Evolutionary conservation across 768 basidiomycete species (phyloP).

Genomic region (Myochromella boudieri): DNA sequence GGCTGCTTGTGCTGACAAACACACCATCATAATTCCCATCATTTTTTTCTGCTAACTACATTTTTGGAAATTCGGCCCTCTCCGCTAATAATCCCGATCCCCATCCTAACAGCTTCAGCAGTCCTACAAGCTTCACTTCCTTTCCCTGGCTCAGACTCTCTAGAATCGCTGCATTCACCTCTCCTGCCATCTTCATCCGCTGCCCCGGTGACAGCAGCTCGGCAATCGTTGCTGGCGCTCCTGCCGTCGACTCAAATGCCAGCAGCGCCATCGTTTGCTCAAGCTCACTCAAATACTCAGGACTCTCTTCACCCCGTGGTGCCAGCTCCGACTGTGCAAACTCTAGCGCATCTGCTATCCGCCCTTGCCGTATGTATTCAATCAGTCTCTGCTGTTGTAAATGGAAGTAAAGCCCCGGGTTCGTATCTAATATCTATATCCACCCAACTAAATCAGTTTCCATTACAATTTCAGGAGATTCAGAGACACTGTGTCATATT

Average conservation of each 20-base stretch:
- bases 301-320: slow-evolving; percentile 91
- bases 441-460: slow-evolving; percentile 22
- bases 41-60: slow-evolving; percentile 27
- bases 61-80: slow-evolving; percentile 79
- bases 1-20: slow-evolving; percentile 10
- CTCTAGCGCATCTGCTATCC: slow-evolving; percentile 73
- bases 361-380: slow-evolving; percentile 86
- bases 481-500: slow-evolving; percentile 78
- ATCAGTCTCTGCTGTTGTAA: slow-evolving; percentile 95
- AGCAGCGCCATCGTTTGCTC: slow-evolving; percentile 95
- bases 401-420: slow-evolving; percentile 91
- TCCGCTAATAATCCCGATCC: slow-evolving; percentile 80
- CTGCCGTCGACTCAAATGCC: slow-evolving; percentile 68
- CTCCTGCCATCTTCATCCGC: slow-evolving; percentile 91
- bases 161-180: slow-evolving; percentile 94
- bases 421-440: slow-evolving; percentile 92
- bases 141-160: slow-evolving; percentile 90
- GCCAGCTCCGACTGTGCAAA: slow-evolving; percentile 96
- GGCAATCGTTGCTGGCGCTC: slow-evolving; percentile 64
- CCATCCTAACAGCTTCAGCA: slow-evolving; percentile 86
- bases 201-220: slow-evolving; percentile 85
- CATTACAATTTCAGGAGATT: too few species aligned
- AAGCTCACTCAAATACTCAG: slow-evolving; percentile 87
- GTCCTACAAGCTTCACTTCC: slow-evolving; percentile 83
- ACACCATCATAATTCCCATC: slow-evolving; percentile 2